Conservation (phyloP, 352 stramenopile genomes). For the Phytopythium kandeliae region DNA sequence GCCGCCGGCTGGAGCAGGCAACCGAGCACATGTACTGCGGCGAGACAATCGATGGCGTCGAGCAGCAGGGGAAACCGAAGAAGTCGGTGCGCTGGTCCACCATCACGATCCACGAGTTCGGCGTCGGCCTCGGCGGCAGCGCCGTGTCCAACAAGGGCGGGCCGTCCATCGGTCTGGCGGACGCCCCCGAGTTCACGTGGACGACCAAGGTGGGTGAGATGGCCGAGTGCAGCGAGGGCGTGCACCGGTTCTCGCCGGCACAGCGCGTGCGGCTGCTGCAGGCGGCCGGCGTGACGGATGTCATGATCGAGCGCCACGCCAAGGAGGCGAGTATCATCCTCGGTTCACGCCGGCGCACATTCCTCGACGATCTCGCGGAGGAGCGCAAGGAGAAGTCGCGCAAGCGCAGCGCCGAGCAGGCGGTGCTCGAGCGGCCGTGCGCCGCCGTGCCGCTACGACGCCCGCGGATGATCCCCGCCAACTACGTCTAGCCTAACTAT, state of each 20-base stretch:
- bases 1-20: not conserved
- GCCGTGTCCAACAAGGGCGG: slow-evolving; percentile 41
- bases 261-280: slow-evolving; percentile 47
- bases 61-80: slow-evolving; percentile 8
- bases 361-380: slow-evolving; percentile 31
- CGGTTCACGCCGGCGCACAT: slow-evolving; percentile 37
- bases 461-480: slow-evolving; percentile 40
- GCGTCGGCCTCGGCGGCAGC: slow-evolving; percentile 40
- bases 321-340: slow-evolving; percentile 62
- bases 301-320: slow-evolving; percentile 59
- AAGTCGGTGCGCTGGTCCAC: slow-evolving; percentile 48
- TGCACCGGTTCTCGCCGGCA: slow-evolving; percentile 46
- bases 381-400: slow-evolving; percentile 25
- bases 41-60: slow-evolving; percentile 1
- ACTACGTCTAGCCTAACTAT: slow-evolving; percentile 25
- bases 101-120: slow-evolving; percentile 57
- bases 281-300: slow-evolving; percentile 40
- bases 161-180: slow-evolving; percentile 41
- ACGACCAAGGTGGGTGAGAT: slow-evolving; percentile 61
- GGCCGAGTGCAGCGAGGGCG: slow-evolving; percentile 48
- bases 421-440: slow-evolving; percentile 22
- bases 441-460: slow-evolving; percentile 18
- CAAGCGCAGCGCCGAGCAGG: slow-evolving; percentile 13
- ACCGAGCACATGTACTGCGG: slow-evolving; percentile 4
- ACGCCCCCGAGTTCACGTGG: slow-evolving; percentile 50